These are phyloP conservation scores for Hypoxylon sp. DNA, from an alignment of 2,329 filamentous ascomycete genomes.

Conservation along the genomic window DNA sequence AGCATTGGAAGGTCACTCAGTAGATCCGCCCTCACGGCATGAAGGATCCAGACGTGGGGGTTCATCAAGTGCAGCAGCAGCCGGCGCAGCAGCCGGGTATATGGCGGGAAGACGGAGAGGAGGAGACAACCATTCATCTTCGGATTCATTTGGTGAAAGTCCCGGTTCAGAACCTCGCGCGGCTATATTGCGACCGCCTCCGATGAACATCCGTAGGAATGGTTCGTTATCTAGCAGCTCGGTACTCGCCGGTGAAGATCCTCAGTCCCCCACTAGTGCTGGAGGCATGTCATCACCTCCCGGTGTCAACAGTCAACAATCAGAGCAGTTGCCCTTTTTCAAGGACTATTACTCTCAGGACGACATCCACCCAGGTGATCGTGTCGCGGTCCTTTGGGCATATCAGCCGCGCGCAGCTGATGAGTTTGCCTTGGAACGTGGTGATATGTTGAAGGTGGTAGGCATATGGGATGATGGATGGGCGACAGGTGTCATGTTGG, in stretches of 20 bases:
- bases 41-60: conserved; percentile 65
- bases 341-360: conserved; percentile 99
- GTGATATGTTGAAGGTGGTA: conserved; percentile 97
- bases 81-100: conserved; percentile 65
- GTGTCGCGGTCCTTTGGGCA: conserved; percentile 93
- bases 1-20: conserved; percentile 83
- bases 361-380: conserved; percentile 92
- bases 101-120: conserved; percentile 61
- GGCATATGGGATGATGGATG: conserved; percentile 99
- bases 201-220: conserved; percentile 75
- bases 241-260: conserved; percentile 77
- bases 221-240: conserved; percentile 93
- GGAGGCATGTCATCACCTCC: conserved; percentile 87
- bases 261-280: conserved; percentile 80
- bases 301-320: conserved; percentile 88
- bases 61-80: conserved; percentile 62
- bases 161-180: conserved; percentile 75
- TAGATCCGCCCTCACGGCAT: conserved; percentile 70
- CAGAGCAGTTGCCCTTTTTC: conserved; percentile 95
- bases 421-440: conserved; percentile 92
- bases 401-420: conserved; percentile 95
- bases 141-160: conserved; percentile 79
- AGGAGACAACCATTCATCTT: conserved; percentile 74
- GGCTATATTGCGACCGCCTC: conserved; percentile 71
- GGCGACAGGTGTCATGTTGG: conserved; percentile 91